A percentile compares a stretch with the other conserved stretches of the same genome.
Evolutionary conservation across 2,329 filamentous ascomycete genomes (phyloP).

Genomic region (Hawksworthiomyces lignivorus): DNA sequence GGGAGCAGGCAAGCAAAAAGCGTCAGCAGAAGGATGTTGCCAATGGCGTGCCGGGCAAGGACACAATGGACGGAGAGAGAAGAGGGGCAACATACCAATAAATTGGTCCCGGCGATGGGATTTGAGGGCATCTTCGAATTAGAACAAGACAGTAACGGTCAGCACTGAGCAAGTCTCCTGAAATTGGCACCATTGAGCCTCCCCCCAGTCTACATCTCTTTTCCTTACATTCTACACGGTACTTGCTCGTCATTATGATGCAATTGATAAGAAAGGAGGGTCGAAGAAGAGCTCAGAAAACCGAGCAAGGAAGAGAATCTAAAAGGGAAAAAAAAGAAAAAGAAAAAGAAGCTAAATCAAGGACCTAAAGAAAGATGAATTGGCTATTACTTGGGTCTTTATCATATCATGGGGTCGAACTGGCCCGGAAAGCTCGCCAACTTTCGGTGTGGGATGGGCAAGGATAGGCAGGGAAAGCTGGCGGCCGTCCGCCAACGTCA

Average conservation of each 20-base stretch:
- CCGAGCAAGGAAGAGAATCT: background rate
- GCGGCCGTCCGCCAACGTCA: too few relatives aligned
- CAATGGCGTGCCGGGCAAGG: too few relatives aligned
- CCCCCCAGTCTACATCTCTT: background rate
- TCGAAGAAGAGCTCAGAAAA: background rate
- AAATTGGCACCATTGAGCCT: background rate
- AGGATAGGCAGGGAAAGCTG: too few relatives aligned
- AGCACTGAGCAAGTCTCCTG: background rate
- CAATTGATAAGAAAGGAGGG: background rate
- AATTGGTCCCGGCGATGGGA: slow-evolving; percentile 88
- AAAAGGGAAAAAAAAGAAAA: background rate
- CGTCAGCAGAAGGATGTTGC: background rate
- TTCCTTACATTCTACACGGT: slow-evolving; percentile 65
- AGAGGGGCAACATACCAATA: slow-evolving; percentile 32
- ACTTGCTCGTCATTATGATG: slow-evolving; percentile 51
- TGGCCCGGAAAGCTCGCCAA: too few relatives aligned
- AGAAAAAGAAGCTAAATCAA: background rate
- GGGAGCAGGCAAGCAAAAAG: background rate
- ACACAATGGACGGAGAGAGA: too few relatives aligned
- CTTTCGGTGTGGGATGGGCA: too few relatives aligned
- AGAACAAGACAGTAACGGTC: background rate
- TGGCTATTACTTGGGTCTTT: too few relatives aligned
- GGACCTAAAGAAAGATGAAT: background rate
- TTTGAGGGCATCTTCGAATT: slow-evolving; percentile 63
- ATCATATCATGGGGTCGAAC: too few relatives aligned